Evolutionary conservation across 2,329 filamentous ascomycete genomes (phyloP), one percentile per base, ranked within the genome.

Genomic region (Epichloe hybrida): DNA sequence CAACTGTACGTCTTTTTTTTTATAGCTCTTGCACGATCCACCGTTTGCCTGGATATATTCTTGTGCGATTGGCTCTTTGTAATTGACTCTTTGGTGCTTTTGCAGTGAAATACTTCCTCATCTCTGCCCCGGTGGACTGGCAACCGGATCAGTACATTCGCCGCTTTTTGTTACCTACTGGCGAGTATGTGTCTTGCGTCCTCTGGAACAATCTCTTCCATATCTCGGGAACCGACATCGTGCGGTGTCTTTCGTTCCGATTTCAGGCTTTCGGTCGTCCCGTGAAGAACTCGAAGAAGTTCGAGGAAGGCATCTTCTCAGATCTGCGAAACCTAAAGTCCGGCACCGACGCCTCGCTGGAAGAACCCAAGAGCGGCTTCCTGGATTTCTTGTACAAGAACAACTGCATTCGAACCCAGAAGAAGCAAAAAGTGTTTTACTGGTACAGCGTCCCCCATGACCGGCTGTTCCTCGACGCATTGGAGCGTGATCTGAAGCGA

Each of bases 351-450:
- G 93, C 93, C 46, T 96, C 93, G 41, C 81, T 98, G 54, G 93
- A 98, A 72, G 93, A 98, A 74, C 93, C 93, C 51, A 98, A 98
- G 78, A 97, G 91, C 72, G 84, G 87, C 2, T 98, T 98, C 72
- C 80, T 98, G 55, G 93, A 98, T 70, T 98, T 97, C 68, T 77
- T 98, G 43, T 98, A 98, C 81, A 98, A 98, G 79, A 98, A 98
- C 80, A 98, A 98, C 76, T 98, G 93, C 78, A 98, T 98, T 61
- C 84, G 93, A 60, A 98, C 93, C 38, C 93, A 98, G 71, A 98
- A 98, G 82, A 98, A 98, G 79, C 93, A 98, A 66, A 98, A 98
- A 76, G 93, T 98, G 58, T 98, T 98, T 65, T 98, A 97, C 74
- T 98, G 93, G 93, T 98, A 97, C 72, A 96, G 90, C 73, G 93